Conservation (phyloP, 2,329 filamentous ascomycete species). For the Bipolaris zeicola region DNA sequence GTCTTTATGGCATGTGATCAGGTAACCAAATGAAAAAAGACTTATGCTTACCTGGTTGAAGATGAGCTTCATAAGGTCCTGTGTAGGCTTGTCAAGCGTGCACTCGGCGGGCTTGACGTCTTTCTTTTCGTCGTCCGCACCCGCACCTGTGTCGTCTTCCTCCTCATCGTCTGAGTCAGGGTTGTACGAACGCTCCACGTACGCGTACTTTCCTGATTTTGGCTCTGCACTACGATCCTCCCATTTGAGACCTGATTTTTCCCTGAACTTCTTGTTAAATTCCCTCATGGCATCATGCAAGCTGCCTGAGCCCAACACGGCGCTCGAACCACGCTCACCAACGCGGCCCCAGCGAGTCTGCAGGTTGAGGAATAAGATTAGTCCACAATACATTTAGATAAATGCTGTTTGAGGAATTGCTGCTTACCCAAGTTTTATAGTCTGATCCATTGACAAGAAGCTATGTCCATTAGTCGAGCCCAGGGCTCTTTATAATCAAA, state of each 20-base stretch:
- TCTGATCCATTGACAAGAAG: slow-evolving; percentile 17
- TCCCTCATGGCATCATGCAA: slow-evolving; percentile 49
- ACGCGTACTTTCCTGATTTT: slow-evolving; percentile 72
- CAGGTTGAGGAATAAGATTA: neutral
- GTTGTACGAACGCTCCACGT: slow-evolving; percentile 78
- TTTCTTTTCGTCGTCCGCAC: slow-evolving; percentile 20
- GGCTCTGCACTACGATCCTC: slow-evolving; percentile 59
- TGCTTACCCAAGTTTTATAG: slow-evolving; percentile 54
- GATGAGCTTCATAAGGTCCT: slow-evolving; percentile 77
- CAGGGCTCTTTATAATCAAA: neutral
- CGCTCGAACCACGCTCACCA: slow-evolving; percentile 57
- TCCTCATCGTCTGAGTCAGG: slow-evolving; percentile 62
- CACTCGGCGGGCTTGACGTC: slow-evolving; percentile 50
- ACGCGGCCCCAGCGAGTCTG: slow-evolving; percentile 87
- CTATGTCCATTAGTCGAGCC: slow-evolving; percentile 1
- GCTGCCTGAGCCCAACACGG: slow-evolving; percentile 48
- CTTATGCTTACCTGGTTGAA: slow-evolving; percentile 66
- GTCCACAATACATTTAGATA: neutral
- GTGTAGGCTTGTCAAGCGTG: slow-evolving; percentile 64
- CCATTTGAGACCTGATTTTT: slow-evolving; percentile 61
- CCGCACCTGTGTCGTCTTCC: slow-evolving; percentile 23
- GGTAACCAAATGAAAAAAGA: neutral
- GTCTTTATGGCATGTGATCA: neutral
- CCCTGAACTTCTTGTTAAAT: slow-evolving; percentile 63
- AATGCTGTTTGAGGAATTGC: neutral